Conservation (phyloP, 1,284 basidiomycete species). For the Tilletiopsis washingtonensis region DNA sequence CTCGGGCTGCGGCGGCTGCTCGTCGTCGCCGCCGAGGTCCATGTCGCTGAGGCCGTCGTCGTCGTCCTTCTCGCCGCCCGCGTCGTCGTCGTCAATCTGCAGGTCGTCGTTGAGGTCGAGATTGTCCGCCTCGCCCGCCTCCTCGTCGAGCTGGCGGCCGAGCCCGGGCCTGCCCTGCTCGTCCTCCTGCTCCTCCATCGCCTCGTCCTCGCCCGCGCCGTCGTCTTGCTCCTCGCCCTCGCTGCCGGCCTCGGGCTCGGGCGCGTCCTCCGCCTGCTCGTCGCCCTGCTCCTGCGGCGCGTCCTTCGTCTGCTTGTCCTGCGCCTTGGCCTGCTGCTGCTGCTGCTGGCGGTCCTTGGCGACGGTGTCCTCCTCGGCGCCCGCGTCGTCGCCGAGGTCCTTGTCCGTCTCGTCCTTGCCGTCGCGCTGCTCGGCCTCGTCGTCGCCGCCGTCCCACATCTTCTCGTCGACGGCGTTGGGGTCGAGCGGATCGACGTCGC, state of each 20-base stretch:
- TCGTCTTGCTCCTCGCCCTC: constrained; percentile 13
- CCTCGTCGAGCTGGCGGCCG: constrained; percentile 43
- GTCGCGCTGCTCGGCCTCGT: constrained; percentile 49
- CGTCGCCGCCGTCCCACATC: constrained; percentile 68
- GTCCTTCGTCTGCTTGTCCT: constrained; percentile 40
- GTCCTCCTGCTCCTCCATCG: constrained; percentile 34
- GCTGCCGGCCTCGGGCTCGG: constrained; percentile 9
- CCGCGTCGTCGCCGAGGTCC: constrained; percentile 47
- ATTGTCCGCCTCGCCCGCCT: constrained; percentile 44
- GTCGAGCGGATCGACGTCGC: constrained; percentile 76
- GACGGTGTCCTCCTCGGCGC: constrained; percentile 17
- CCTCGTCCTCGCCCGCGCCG: constrained; percentile 18
- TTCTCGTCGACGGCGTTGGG: constrained; percentile 88
- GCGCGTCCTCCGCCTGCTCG: constrained; percentile 3
- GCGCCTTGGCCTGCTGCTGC: constrained; percentile 50
- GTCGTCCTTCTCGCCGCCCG: constrained; percentile 42
- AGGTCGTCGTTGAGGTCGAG: constrained; percentile 40
- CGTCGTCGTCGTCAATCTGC: constrained; percentile 28
- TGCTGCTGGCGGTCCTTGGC: constrained; percentile 11
- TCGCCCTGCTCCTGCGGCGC: constrained; percentile 10
- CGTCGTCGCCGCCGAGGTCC: constrained; percentile 57
- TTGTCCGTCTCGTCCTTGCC: constrained; percentile 48
- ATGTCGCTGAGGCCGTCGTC: constrained; percentile 56
- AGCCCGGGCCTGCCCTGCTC: constrained; percentile 48
- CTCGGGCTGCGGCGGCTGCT: constrained; percentile 56